Base-by-base conservation (phyloP, 495 filamentous ascomycete species). In the Neurospora terricola region DNA sequence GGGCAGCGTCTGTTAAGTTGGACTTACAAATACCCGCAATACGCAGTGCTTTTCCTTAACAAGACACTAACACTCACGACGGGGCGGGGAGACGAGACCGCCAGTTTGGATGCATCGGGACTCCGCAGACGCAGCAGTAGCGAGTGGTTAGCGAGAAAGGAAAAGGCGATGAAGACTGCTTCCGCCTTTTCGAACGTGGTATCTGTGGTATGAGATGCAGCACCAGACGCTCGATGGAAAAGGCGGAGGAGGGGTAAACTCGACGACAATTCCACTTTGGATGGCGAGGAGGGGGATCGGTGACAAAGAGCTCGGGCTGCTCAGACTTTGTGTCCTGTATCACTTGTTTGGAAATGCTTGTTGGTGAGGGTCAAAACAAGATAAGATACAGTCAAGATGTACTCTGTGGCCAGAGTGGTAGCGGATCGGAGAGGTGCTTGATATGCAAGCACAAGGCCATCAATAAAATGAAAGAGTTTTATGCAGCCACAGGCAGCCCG, bases 21-120 rank as follows among this genome's bases (percentile, higher is more conserved):
- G 0, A 30, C 2, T 34, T 66, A 66, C 27, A 66, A 34, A 1
- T 30, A 2, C 27, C 7, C 27, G 54, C 23, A 34, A 3, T 5
- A 1, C 3, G 6, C 12, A 27, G 54, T 30, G 12, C 5, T 34
- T 9, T 23, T 16, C 7, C 5, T 4, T 66, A 66, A 66, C 54
- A 16, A 9, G 2, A 1, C 77, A 73, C 75, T 77, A 77, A 73
- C 75, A 79, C 69, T 73, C 77, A 75, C 75, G 73, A 76, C 76
- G 76, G 75, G 73, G 27, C 27, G 73, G 76, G 73, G 59, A 73
- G 72, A 73, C 69, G 78, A 77, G 73, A 78, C 73, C 73, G 73
- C 78, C 77, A 78, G 75, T 73, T 72, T 69, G 73, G 72, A 73
- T 71, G 75, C 76, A 78, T 75, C 45, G 45, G 75, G 62, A 66